Conservation (phyloP, 2,329 filamentous ascomycete species). For the Plectosphaerella sp. region DNA sequence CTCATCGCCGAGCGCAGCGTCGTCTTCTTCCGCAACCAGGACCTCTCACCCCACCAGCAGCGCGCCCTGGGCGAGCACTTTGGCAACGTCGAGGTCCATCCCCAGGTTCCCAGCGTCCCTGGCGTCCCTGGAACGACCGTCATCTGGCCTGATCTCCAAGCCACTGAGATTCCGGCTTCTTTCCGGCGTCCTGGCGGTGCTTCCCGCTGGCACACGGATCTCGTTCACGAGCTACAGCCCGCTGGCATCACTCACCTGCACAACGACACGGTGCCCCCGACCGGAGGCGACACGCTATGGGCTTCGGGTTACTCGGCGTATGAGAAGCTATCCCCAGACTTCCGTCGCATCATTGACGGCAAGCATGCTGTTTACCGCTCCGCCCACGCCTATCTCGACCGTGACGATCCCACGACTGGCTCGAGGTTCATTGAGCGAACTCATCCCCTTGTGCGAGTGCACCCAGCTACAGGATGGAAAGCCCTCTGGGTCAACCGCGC, state of each 20-base stretch:
- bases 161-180: conserved; percentile 53
- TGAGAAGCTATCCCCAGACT: conserved; percentile 66
- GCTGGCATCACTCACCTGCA: conserved; percentile 67
- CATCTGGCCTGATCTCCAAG: conserved; percentile 66
- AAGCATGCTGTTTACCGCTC: conserved; percentile 60
- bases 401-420: conserved; percentile 53
- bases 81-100: conserved; percentile 65
- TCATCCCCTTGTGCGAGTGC: conserved; percentile 65
- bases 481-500: conserved; percentile 66
- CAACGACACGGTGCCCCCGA: conserved; percentile 60
- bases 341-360: conserved; percentile 68
- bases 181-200: conserved; percentile 67
- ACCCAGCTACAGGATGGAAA: conserved; percentile 73
- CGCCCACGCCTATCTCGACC: conserved; percentile 64
- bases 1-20: conserved; percentile 61
- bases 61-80: conserved; percentile 58
- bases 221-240: conserved; percentile 67
- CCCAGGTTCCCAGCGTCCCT: conserved; percentile 67
- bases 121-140: conserved; percentile 61
- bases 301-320: conserved; percentile 67
- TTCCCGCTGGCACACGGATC: conserved; percentile 65
- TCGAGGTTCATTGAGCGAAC: conserved; percentile 63
- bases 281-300: conserved; percentile 71
- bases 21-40: conserved; percentile 64
- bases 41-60: conserved; percentile 58